Evolutionary conservation across 78 protist genomes (phyloP), one percentile per base, ranked within the genome.

Genomic region (Chrysochromulina parva): DNA sequence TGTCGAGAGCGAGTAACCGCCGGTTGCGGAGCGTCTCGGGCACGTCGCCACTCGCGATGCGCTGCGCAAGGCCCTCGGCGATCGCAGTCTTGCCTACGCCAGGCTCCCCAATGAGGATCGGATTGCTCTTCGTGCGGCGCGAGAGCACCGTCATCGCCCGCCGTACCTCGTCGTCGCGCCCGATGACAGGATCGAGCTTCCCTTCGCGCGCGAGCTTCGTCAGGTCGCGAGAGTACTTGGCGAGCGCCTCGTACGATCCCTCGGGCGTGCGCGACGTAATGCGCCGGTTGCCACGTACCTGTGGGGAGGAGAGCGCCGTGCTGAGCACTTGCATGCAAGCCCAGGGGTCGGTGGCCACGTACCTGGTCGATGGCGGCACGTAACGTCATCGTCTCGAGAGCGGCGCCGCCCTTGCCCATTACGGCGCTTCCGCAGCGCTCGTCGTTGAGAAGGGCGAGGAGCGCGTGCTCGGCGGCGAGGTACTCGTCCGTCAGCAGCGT

Each of bases 31-130:
- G 81, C n/a, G 92, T 60, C 81, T 96, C 96, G 2, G 99, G 99
- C 48, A 98, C 98, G 59, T 98, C 99, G n/a, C 99, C 99, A 53
- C 60, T n/a, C 9, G 96, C 98, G 38, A 98, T 98, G 52, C 98
- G 90, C 88, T 98, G 99, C 7, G 99, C 99, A 50, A 98, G 87
- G 50, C 99, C 99, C 52, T 98, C 99, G 17, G 96, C 99, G 1
- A 98, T 94, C 26, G 99, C 98, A 24, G 98, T 97, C 90, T 97
- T 95, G 26, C 97, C 88, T 16, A 82, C 88, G 58, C 99, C 99
- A 0, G 99, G 99, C 55, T 94, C 97, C 50, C 99, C 99, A 57
- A 98, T 94, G 28, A 98, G 96, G 4, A 97, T 97, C 16, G 99
- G 99, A 89, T 98, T 98, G 94, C 96, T 97, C 94, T 98, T 98